phyloP scores from a whole-genome alignment of 352 stramenopile genomes.

The Globisporangium nodosum region DNA sequence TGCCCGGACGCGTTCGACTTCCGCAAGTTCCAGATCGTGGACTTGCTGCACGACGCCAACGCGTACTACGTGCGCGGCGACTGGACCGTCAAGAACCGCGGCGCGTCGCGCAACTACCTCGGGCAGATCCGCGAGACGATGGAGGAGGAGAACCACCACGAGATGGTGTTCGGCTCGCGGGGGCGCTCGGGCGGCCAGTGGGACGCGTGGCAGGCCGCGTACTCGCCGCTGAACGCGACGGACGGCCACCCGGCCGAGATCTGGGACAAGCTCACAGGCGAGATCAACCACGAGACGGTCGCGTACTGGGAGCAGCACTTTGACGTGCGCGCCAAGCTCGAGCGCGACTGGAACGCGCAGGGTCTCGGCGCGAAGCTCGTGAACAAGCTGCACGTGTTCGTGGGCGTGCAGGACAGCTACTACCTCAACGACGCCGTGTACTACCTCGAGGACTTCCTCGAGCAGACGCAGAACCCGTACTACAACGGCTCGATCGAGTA shows the following conservation, averaged over 20 bases:
- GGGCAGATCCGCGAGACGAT: slow-evolving; percentile 68
- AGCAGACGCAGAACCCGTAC: slow-evolving; percentile 52
- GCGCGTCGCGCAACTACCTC: slow-evolving; percentile 52
- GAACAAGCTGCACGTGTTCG: slow-evolving; percentile 73
- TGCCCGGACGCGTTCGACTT: slow-evolving; percentile 75
- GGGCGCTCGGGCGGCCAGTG: slow-evolving; percentile 66
- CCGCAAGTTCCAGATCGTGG: slow-evolving; percentile 66
- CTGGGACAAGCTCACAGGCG: slow-evolving; percentile 65
- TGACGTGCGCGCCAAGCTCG: slow-evolving; percentile 60
- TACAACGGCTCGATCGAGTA: slow-evolving; percentile 76
- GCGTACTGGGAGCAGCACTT: slow-evolving; percentile 67
- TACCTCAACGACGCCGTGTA: slow-evolving; percentile 74
- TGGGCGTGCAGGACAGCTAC: slow-evolving; percentile 72
- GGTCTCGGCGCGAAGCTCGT: slow-evolving; percentile 57
- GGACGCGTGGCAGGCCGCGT: slow-evolving; percentile 72
- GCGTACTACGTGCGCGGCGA: slow-evolving; percentile 63
- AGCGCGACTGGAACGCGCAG: slow-evolving; percentile 48
- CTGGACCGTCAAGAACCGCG: slow-evolving; percentile 70
- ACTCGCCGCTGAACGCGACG: slow-evolving; percentile 51
- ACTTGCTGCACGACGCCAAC: slow-evolving; percentile 55
- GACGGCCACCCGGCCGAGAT: slow-evolving; percentile 55
- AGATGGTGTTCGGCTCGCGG: slow-evolving; percentile 52
- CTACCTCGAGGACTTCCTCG: slow-evolving; percentile 58
- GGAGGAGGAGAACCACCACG: slow-evolving; percentile 73
- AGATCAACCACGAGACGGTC: slow-evolving; percentile 49